These are phyloP conservation scores for Yarrowia phangngaensis DNA, from an alignment of 805 yeast genomes.

Conservation along the genomic window DNA sequence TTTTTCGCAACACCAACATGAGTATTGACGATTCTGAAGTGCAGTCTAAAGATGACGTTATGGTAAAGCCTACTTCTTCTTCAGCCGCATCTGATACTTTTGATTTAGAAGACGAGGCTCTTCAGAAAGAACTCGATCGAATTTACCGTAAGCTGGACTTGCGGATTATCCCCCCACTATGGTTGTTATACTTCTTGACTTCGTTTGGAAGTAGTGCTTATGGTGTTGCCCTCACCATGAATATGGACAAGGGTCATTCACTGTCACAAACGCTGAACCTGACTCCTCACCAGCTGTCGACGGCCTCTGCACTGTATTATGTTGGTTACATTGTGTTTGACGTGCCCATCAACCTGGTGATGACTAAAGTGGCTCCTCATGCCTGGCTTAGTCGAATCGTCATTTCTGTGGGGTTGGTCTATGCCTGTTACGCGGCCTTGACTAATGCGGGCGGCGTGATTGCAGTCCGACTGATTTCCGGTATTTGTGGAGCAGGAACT, in stretches of 20 bases:
- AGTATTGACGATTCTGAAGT: too few relatives aligned
- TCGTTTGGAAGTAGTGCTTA: conserved; percentile 75
- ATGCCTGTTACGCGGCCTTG: conserved; percentile 66
- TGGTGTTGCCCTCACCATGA: conserved; percentile 80
- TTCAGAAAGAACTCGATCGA: conserved; percentile 32
- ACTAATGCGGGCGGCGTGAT: conserved; percentile 56
- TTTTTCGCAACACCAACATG: too few relatives aligned
- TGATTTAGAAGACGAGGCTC: conserved; percentile 10
- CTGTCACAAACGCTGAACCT: conserved; percentile 50
- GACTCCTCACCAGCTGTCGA: conserved; percentile 55
- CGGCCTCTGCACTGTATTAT: conserved; percentile 75
- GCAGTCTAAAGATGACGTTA: too few relatives aligned
- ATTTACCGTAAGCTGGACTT: conserved; percentile 56
- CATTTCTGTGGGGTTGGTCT: conserved; percentile 70
- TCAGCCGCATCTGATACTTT: not conserved
- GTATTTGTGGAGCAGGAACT: conserved; percentile 77
- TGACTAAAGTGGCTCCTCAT: conserved; percentile 83
- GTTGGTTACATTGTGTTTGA: conserved; percentile 83
- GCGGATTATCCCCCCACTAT: conserved; percentile 75
- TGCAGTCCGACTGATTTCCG: conserved; percentile 68
- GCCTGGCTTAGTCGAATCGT: conserved; percentile 80
- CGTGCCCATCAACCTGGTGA: conserved; percentile 79
- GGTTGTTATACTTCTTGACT: conserved; percentile 73
- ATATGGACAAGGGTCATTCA: conserved; percentile 57
- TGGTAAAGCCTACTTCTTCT: too few relatives aligned